These are phyloP conservation scores for Pythium periplocum DNA, from an alignment of 352 stramenopile genomes.

Conservation along the genomic window DNA sequence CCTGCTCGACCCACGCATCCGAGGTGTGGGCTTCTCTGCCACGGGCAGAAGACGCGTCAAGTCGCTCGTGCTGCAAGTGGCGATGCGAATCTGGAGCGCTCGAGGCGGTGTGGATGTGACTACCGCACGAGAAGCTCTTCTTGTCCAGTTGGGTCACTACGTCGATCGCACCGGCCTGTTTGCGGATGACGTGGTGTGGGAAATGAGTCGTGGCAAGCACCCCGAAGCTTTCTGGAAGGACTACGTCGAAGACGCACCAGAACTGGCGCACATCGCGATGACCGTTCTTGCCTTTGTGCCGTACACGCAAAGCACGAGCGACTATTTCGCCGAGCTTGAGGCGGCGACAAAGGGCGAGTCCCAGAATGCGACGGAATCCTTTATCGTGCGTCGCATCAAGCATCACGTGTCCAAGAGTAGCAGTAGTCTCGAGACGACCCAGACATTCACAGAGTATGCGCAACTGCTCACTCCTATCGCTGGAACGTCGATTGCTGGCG, in stretches of 20 bases:
- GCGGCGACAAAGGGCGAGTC: not conserved
- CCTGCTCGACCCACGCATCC: slow-evolving; percentile 41
- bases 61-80: slow-evolving; percentile 35
- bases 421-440: no score
- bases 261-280: slow-evolving; percentile 33
- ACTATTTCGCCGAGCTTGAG: not conserved
- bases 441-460: no score
- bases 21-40: slow-evolving; percentile 30
- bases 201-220: slow-evolving; percentile 33
- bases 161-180: slow-evolving; percentile 31
- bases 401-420: no score
- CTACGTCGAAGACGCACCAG: slow-evolving; percentile 33
- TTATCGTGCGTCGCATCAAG: not conserved
- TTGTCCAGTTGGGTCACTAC: slow-evolving; percentile 35
- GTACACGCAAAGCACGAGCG: not conserved
- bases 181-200: slow-evolving; percentile 35
- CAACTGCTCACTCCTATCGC: no score
- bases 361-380: not conserved
- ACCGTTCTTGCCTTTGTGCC: slow-evolving; percentile 22
- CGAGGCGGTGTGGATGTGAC: not conserved
- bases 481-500: no score
- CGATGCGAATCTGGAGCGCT: slow-evolving; percentile 13
- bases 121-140: slow-evolving; percentile 12
- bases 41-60: slow-evolving; percentile 39
- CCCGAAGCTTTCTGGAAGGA: slow-evolving; percentile 45